Evolutionary conservation across 495 filamentous ascomycete genomes (phyloP).

Genomic region (Penicillium argentinense): DNA sequence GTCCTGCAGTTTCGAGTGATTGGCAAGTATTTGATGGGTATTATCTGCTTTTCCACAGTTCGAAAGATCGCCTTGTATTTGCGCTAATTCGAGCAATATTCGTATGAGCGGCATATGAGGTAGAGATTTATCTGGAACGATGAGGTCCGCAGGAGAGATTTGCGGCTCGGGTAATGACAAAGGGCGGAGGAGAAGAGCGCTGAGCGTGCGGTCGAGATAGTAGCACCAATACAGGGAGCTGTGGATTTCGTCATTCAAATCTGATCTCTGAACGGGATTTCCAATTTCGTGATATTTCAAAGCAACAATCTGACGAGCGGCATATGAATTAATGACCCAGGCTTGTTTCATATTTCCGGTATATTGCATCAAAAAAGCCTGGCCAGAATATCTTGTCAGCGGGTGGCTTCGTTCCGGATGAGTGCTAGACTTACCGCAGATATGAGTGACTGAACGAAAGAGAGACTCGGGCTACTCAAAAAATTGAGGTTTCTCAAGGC

Average conservation of each 20-base stretch:
- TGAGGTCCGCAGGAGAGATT: conserved; percentile 15
- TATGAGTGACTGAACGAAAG: conserved; percentile 27
- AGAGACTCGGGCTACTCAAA: conserved; percentile 18
- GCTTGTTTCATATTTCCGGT: conserved; percentile 25
- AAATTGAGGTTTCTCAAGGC: conserved; percentile 22
- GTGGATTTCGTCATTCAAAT: conserved; percentile 20
- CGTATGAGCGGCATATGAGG: conserved; percentile 22
- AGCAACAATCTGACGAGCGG: conserved; percentile 25
- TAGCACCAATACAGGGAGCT: conserved; percentile 31
- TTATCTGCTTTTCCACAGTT: conserved; percentile 1
- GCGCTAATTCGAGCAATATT: conserved; percentile 23
- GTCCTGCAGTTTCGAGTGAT: conserved; percentile 18
- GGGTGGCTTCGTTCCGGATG: neutral
- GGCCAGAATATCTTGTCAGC: neutral
- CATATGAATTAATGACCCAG: conserved; percentile 30
- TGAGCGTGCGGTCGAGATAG: conserved; percentile 30
- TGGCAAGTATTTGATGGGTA: conserved; percentile 9
- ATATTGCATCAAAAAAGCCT: conserved; percentile 32
- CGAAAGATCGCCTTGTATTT: conserved; percentile 24
- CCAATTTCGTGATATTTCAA: conserved; percentile 25
- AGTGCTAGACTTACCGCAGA: conserved; percentile 23
- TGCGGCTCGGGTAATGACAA: conserved; percentile 22
- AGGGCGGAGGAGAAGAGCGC: conserved; percentile 26
- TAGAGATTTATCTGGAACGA: conserved; percentile 5
- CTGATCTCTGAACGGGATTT: neutral